Conservation (phyloP, 2,329 filamentous ascomycete genomes). For the Clonostachys chloroleuca region DNA sequence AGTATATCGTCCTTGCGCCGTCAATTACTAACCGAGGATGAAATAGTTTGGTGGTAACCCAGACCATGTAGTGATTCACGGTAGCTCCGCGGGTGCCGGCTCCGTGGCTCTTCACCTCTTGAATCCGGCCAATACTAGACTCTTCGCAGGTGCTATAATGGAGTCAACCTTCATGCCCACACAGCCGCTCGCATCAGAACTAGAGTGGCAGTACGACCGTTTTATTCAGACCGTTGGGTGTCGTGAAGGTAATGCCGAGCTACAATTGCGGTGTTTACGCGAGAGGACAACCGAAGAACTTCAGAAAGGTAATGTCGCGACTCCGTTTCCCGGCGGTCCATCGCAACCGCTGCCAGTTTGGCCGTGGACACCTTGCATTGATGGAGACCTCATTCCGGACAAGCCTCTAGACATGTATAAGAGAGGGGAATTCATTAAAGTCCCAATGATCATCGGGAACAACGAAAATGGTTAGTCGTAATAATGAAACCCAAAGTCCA, state of each 20-base stretch:
- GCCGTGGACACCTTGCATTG: constrained; percentile 46
- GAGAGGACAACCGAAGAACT: constrained; percentile 21
- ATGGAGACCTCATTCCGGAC: constrained; percentile 38
- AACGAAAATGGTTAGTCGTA: constrained; percentile 31
- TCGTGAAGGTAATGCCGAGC: constrained; percentile 5
- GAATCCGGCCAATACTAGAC: constrained; percentile 34
- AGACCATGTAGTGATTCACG: constrained; percentile 54
- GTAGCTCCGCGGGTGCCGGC: constrained; percentile 55
- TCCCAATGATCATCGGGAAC: constrained; percentile 39
- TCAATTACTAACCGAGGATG: not conserved
- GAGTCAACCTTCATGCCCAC: constrained; percentile 46
- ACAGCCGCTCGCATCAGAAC: constrained; percentile 34
- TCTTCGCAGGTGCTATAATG: constrained; percentile 40
- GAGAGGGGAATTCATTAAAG: constrained; percentile 30
- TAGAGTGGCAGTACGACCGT: constrained; percentile 42
- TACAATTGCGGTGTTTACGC: constrained; percentile 37
- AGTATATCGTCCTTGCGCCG: not conserved
- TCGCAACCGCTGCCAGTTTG: constrained; percentile 26
- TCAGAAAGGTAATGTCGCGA: constrained; percentile 32
- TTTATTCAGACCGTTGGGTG: constrained; percentile 29
- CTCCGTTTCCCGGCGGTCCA: constrained; percentile 29
- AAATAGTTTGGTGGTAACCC: constrained; percentile 53
- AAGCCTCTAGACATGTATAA: constrained; percentile 33
- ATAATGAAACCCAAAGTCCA: too few relatives aligned
- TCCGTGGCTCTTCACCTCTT: constrained; percentile 50